A percentile compares a stretch with the other conserved stretches of the same genome.
Conservation (phyloP, 108 stramenopile genomes). For the Seminavis robusta region DNA sequence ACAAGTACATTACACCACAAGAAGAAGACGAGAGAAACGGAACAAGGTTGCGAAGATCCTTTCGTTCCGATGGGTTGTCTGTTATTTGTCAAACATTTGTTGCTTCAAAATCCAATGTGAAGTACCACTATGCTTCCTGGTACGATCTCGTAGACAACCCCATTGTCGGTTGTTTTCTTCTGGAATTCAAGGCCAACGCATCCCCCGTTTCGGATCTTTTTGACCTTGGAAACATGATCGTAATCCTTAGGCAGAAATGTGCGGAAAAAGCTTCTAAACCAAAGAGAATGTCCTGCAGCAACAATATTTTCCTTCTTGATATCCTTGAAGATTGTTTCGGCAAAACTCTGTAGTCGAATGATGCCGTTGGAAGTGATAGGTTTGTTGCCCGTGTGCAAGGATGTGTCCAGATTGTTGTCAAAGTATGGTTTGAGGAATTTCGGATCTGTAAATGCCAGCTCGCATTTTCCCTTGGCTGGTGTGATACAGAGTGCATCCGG, state of each 20-base stretch:
- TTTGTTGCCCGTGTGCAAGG: conserved; percentile 82
- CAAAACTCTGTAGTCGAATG: conserved; percentile 71
- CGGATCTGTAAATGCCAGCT: conserved; percentile 69
- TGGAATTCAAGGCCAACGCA: conserved; percentile 63
- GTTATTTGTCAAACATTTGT: too few species aligned
- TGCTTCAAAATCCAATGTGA: conserved; percentile 76
- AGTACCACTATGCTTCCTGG: conserved; percentile 54
- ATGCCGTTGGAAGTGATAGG: conserved; percentile 61
- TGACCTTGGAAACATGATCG: conserved; percentile 72
- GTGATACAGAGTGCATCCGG: conserved; percentile 85
- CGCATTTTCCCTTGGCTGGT: conserved; percentile 39
- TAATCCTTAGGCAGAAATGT: conserved; percentile 60
- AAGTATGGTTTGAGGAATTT: conserved; percentile 38
- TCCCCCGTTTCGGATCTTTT: conserved; percentile 88
- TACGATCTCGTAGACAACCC: conserved; percentile 69
- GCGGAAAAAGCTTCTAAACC: conserved; percentile 85
- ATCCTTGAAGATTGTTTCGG: conserved; percentile 53
- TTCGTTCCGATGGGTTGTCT: too few species aligned
- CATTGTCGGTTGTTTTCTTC: conserved; percentile 39
- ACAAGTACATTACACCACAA: too few species aligned
- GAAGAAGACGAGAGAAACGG: too few species aligned
- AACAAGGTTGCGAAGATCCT: too few species aligned
- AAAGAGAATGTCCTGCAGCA: conserved; percentile 85
- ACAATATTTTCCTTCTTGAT: conserved; percentile 47
- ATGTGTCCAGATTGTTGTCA: conserved; percentile 49